Evolutionary conservation across 345 rosid species (phyloP).

Genomic region (Carallia brachiata): DNA sequence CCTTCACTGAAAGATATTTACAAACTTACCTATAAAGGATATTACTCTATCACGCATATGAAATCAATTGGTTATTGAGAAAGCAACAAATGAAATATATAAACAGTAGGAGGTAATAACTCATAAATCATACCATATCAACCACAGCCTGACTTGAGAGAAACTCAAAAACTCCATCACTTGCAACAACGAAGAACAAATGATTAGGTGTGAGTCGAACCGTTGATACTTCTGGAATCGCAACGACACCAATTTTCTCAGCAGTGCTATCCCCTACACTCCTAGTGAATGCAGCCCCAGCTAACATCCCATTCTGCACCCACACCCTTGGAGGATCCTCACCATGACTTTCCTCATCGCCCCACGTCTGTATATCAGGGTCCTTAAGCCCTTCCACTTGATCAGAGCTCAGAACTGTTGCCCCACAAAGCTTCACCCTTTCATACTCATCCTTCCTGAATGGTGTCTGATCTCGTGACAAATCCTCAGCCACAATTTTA

Average conservation of each 20-base stretch:
- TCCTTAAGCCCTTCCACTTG: slow-evolving; percentile 93
- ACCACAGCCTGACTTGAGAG: slow-evolving; percentile 87
- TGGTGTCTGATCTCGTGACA: slow-evolving; percentile 91
- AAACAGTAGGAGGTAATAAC: neutral
- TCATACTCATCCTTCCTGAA: slow-evolving; percentile 90
- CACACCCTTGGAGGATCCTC: slow-evolving; percentile 95
- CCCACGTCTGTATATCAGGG: slow-evolving; percentile 79
- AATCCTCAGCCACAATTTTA: slow-evolving; percentile 60
- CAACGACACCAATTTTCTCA: slow-evolving; percentile 78
- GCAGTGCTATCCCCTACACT: slow-evolving; percentile 88
- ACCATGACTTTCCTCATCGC: slow-evolving; percentile 82
- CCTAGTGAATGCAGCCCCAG: slow-evolving; percentile 91
- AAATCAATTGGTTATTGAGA: neutral
- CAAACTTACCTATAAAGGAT: slow-evolving; percentile 1
- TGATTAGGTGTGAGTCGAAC: slow-evolving; percentile 67
- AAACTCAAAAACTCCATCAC: slow-evolving; percentile 96
- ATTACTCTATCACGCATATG: slow-evolving; percentile 3
- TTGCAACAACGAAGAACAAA: slow-evolving; percentile 84
- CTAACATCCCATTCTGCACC: slow-evolving; percentile 86
- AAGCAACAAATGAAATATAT: neutral
- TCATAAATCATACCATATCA: slow-evolving; percentile 54
- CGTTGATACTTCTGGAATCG: slow-evolving; percentile 74
- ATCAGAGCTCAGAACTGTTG: slow-evolving; percentile 82
- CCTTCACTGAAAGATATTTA: neutral
- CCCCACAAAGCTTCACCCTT: slow-evolving; percentile 87